These are phyloP conservation scores for Pyricularia sp. DNA, from an alignment of 2,329 filamentous ascomycete genomes.

Conservation along the genomic window DNA sequence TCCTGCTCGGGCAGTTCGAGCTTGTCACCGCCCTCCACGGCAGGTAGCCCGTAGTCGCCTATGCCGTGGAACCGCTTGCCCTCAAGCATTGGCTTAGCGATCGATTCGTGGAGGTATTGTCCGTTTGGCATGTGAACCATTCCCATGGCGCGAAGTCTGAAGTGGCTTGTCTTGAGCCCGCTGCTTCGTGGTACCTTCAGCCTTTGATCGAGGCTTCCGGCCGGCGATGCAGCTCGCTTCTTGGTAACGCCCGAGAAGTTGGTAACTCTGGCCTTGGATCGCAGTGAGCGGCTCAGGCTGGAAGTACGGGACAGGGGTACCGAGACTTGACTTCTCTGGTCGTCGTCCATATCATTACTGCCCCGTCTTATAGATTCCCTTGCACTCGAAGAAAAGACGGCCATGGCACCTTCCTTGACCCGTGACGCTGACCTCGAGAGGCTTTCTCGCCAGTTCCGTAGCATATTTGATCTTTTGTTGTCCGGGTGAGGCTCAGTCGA, in stretches of 20 bases:
- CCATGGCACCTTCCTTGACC: conserved; percentile 1
- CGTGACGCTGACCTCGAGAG: conserved; percentile 2
- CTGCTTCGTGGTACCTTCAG: not conserved
- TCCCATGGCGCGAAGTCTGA: conserved; percentile 35
- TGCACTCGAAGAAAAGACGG: conserved; percentile 2
- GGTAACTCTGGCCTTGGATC: conserved; percentile 6
- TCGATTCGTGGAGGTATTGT: conserved; percentile 29
- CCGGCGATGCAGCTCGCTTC: conserved; percentile 2
- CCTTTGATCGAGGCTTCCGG: not conserved
- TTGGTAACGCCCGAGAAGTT: conserved; percentile 11
- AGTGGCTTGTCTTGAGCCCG: conserved; percentile 13
- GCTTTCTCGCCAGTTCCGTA: conserved; percentile 1
- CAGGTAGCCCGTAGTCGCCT: conserved; percentile 22
- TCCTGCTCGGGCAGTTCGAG: not conserved
- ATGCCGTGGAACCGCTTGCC: conserved; percentile 25
- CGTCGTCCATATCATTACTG: conserved; percentile 2
- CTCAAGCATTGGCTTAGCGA: conserved; percentile 27
- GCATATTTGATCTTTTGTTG: not conserved
- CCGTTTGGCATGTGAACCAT: conserved; percentile 14
- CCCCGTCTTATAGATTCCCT: not conserved
- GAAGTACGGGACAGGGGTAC: conserved; percentile 9
- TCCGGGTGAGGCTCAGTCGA: not conserved
- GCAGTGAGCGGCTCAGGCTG: conserved; percentile 12
- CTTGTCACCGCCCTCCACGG: not conserved
- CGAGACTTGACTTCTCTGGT: conserved; percentile 5